phyloP scores from a whole-genome alignment of 2,329 filamentous ascomycete genomes.

The Ambrosiella cleistominuta region DNA sequence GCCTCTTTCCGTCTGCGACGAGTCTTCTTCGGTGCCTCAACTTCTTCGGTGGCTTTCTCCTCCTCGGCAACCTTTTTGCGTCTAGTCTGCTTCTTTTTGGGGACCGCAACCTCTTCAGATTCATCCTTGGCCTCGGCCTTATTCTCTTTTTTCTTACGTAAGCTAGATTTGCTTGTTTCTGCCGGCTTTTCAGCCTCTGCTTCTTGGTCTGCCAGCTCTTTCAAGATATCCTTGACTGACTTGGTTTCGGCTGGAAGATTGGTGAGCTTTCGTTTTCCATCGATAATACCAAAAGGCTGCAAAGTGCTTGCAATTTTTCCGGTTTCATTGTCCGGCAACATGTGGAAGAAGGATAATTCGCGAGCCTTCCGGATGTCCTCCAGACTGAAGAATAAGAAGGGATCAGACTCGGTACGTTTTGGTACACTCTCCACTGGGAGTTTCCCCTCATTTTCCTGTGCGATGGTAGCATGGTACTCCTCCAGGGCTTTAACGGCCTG shows the following conservation, averaged over 20 bases:
- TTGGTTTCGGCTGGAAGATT: too few relatives aligned
- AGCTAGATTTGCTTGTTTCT: not conserved
- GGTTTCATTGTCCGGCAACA: constrained; percentile 9
- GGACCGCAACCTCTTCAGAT: not conserved
- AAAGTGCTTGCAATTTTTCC: constrained; percentile 1
- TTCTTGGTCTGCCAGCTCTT: not conserved
- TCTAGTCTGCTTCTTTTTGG: not conserved
- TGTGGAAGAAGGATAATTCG: constrained; percentile 4
- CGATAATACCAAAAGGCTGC: constrained; percentile 3
- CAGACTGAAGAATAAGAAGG: constrained; percentile 3
- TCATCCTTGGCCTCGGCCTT: not conserved
- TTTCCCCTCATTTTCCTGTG: not conserved
- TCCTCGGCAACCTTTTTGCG: not conserved
- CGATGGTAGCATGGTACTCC: not conserved
- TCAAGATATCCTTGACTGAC: not conserved
- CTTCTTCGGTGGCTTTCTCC: not conserved
- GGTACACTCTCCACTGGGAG: not conserved
- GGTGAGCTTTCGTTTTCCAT: too few relatives aligned
- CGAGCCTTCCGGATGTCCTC: constrained; percentile 1
- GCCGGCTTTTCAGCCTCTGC: not conserved
- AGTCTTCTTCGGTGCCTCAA: constrained; percentile 2
- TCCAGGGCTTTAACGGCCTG: constrained; percentile 1
- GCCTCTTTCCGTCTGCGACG: not conserved
- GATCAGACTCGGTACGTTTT: not conserved
- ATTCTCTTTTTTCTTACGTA: not conserved